Evolutionary conservation across 768 basidiomycete genomes (phyloP).

Genomic region (Boletus pseudo-olivaceus): DNA sequence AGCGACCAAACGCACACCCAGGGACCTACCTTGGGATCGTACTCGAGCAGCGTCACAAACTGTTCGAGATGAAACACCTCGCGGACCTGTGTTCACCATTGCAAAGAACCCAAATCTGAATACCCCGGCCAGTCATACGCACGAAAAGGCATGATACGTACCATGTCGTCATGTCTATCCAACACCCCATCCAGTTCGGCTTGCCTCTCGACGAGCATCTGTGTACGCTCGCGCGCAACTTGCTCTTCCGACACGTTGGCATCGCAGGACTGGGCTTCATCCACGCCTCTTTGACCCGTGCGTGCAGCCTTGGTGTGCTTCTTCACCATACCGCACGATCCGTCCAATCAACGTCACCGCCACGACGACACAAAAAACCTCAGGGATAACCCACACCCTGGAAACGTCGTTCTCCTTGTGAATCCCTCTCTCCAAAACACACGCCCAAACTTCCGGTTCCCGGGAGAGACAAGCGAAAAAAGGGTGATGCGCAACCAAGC

Average conservation of each 20-base stretch:
- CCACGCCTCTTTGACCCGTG: background rate
- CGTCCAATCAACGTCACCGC: slow-evolving; percentile 2
- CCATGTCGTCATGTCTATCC: slow-evolving; percentile 70
- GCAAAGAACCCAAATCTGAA: background rate
- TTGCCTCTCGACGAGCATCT: slow-evolving; percentile 58
- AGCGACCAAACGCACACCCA: background rate
- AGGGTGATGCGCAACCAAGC: background rate
- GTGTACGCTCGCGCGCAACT: slow-evolving; percentile 37
- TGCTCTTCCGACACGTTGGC: slow-evolving; percentile 14
- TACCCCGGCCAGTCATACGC: background rate
- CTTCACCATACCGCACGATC: slow-evolving; percentile 19
- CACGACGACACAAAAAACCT: background rate
- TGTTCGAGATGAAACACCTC: slow-evolving; percentile 88
- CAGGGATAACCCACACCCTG: background rate
- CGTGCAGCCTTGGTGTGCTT: slow-evolving; percentile 13
- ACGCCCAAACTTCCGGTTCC: background rate
- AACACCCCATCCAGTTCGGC: slow-evolving; percentile 53
- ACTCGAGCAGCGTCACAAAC: slow-evolving; percentile 71
- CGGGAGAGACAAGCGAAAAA: background rate
- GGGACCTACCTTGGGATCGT: slow-evolving; percentile 63
- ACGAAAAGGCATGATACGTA: slow-evolving; percentile 37
- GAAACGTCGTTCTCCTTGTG: background rate
- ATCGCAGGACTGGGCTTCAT: background rate
- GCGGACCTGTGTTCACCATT: slow-evolving; percentile 51
- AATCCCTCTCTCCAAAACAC: background rate